Conservation (phyloP, 2,329 filamentous ascomycete genomes). For the Ascochyta viciae-villosae region DNA sequence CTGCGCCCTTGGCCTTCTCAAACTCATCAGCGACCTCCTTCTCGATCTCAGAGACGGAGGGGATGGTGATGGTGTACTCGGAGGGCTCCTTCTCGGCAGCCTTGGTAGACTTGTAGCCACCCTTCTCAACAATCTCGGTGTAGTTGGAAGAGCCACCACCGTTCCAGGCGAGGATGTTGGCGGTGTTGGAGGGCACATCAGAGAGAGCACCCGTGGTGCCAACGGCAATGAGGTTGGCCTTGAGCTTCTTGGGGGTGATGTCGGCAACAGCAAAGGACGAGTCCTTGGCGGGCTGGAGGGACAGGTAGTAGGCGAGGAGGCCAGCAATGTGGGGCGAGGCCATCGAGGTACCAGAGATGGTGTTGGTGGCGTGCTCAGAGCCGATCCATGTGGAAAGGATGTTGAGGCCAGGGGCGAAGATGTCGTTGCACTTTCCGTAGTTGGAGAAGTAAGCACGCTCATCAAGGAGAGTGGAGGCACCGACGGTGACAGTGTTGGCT, state of each 20-base stretch:
- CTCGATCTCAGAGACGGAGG: slow-evolving; percentile 47
- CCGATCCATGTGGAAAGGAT: slow-evolving; percentile 99
- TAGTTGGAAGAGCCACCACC: slow-evolving; percentile 95
- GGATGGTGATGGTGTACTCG: slow-evolving; percentile 45
- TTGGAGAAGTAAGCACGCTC: slow-evolving; percentile 99
- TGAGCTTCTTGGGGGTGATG: slow-evolving; percentile 93
- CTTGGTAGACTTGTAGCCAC: slow-evolving; percentile 68
- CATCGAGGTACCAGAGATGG: slow-evolving; percentile 81
- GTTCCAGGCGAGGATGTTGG: slow-evolving; percentile 98
- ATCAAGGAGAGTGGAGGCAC: slow-evolving; percentile 90
- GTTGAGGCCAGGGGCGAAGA: slow-evolving; percentile 96
- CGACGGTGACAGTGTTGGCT: slow-evolving; percentile 90
- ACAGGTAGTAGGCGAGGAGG: slow-evolving; percentile 97
- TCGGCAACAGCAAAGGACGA: slow-evolving; percentile 89
- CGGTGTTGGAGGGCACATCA: slow-evolving; percentile 84
- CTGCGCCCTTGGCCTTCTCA: slow-evolving; percentile 45
- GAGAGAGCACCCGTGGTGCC: slow-evolving; percentile 79
- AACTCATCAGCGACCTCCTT: slow-evolving; percentile 47
- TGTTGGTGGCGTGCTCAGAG: slow-evolving; percentile 94
- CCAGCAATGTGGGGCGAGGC: slow-evolving; percentile 77
- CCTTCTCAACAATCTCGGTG: slow-evolving; percentile 77
- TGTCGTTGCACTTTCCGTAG: slow-evolving; percentile 99
- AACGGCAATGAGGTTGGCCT: slow-evolving; percentile 83
- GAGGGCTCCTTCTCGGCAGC: slow-evolving; percentile 47
- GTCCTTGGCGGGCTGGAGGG: slow-evolving; percentile 87